Evolutionary conservation across 179 eudicot genomes (phyloP), one percentile per base, ranked within the genome.

Genomic region (Silene coronaria): DNA sequence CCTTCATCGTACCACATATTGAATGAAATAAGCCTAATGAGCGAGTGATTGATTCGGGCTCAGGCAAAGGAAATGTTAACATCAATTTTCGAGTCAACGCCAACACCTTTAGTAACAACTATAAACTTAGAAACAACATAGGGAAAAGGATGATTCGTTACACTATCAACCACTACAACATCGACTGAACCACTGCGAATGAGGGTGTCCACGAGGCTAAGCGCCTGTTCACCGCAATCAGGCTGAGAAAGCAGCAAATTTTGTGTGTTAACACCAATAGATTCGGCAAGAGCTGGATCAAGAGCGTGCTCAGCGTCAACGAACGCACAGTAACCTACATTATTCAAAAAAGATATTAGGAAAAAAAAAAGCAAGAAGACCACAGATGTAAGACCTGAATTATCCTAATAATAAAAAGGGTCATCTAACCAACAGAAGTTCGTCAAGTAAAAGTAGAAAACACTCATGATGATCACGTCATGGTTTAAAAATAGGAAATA

Each of bases 271-370:
- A 95, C 99, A 70, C 97, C 99, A 79, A 95, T 91, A 69, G 97
- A 27, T 78, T 93, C 88, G 21, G 99, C 99, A 61, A 95, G 85
- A 59, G 93, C 69, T 57, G 96, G 99, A 81, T 95, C 97, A 78
- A 95, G 96, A 78, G 99, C 97, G 77, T 95, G 99, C 84, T 95
- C 99, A 72, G 97, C 97, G 79, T 95, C 99, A 84, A 95, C 81
- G 72, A 95, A 95, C 63, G 88, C 97, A 87, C 99, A 95, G 74
- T 86, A 90, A 19, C 97, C 99, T 95, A 75, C 81, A 83, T 24
- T 21, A 19, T 23, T 58, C n/a, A 42, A 19, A 76, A 70, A 16
- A 70, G 11, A 63, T 28, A 30, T 38, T 5, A 76, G 13, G 61
- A 27, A 55, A 66, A 5, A 27, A 42, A 66, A 28, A 27, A 16